Evolutionary conservation across 495 filamentous ascomycete genomes (phyloP), one percentile per base, ranked within the genome.

Genomic region (Glutinoglossum americanum): DNA sequence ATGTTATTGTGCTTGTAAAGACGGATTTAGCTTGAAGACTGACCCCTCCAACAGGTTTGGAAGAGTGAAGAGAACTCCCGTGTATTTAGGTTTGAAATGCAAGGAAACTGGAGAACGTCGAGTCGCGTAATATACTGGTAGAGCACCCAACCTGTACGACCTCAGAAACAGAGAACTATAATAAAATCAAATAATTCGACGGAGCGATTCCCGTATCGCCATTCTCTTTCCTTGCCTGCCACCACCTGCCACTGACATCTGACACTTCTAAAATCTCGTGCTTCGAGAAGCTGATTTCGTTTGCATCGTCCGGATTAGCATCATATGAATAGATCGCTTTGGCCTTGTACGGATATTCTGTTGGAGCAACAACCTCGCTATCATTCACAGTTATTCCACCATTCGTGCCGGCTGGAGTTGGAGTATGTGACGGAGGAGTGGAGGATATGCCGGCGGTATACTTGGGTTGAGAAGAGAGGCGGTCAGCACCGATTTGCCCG

Each of bases 301-400:
- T 97, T 49, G 88, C 88, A 64, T 98, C 92, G 62, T 97, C 89
- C 1, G 92, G 92, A 66, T 97, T 97, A 57, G 92, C 92, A 65
- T 97, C 90, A 71, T 98, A 98, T 61, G 83, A 89, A 73, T 97
- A 98, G 66, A 98, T 98, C 45, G 92, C 92, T 77, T 96, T 96
- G 7, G 92, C 92, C 27, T 84, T 81, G 68, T 97, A 97, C 9
- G 90, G 92, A 70, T 98, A 98, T 64, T 97, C 93, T 47, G 87
- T 90, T 0, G 88, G 85, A 30, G 80, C 79, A 0, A 81, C 77
- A 11, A 93, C 80, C 67, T 92, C 87, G 19, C 56, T 44, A 2
- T 35, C 44, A n/a, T 8, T 41, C 13, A 23, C 56, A 11, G 25
- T 33, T 19, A 49, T 23, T 15, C 56, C 56, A 49, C 25, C 44